A percentile compares a stretch with the other conserved stretches of the same genome.
These are phyloP conservation scores for Tuber brumale DNA, from an alignment of 495 filamentous ascomycete species.

Conservation along the genomic window DNA sequence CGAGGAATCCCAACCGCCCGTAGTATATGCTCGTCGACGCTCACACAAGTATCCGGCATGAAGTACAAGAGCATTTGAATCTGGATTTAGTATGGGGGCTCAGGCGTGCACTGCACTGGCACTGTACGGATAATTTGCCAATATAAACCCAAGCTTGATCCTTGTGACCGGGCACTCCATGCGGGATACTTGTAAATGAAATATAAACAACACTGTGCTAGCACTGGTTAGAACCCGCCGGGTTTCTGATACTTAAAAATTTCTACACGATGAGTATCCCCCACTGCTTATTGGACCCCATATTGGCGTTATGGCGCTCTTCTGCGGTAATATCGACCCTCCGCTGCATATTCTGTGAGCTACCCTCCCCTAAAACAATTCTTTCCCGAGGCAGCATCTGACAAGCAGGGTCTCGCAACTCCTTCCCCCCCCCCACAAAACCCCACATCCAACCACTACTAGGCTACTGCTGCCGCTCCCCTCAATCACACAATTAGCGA, in stretches of 20 bases:
- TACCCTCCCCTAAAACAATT: background rate
- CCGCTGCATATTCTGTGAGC: background rate
- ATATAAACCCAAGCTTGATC: background rate
- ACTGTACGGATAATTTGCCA: background rate
- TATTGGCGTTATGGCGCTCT: background rate
- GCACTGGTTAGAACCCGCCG: background rate
- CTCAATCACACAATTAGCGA: background rate
- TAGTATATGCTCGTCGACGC: background rate
- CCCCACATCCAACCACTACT: background rate
- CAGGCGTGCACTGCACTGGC: background rate
- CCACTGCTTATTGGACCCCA: background rate
- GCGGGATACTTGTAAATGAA: background rate
- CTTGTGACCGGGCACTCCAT: background rate
- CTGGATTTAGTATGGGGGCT: background rate
- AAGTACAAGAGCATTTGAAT: background rate
- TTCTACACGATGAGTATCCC: background rate
- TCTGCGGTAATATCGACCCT: background rate
- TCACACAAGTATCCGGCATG: background rate
- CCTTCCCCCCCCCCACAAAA: background rate
- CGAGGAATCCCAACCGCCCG: background rate
- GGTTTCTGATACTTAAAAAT: background rate
- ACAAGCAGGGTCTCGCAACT: background rate
- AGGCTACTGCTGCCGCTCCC: background rate
- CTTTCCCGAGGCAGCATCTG: background rate
- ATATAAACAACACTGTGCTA: background rate